Base-by-base conservation (phyloP, 2,329 filamentous ascomycete genomes). In the Huntiella savannae region DNA sequence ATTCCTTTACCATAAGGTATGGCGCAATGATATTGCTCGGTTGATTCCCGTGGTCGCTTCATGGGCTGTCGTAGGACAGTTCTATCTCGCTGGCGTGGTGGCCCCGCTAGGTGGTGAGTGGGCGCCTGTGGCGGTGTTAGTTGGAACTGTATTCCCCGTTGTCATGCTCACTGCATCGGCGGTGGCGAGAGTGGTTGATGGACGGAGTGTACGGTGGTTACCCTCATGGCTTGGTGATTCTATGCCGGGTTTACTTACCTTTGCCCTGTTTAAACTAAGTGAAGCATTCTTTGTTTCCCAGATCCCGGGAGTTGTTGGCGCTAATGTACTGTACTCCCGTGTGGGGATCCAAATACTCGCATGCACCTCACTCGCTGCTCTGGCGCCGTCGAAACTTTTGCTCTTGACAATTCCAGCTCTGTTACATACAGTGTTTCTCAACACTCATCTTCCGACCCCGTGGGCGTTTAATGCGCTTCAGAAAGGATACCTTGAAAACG, bases 41-140 rank as follows among this genome's bases (percentile, higher is more conserved):
- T 63, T 80, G 51, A 65, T 91, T 4, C 82, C 86, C 3, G 62
- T 92, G 6, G 62, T 91, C 37, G 82, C 85, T 4, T 71, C 81
- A 50, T 86, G 77, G 63, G 73, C 82, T 17, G 87, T 87, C 1
- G 65, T 73, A 6, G 60, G 80, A 12, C 85, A 95, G 58, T 80
- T 72, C 56, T 68, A 77, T 40, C 60, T 91, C n/a, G 80, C 79
- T 56, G 64, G 69, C 46, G 65, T 72, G 57, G 92, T 82, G 60
- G 68, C 65, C 4, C 13, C 41, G 4, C 62, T 94, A 15, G 82
- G 82, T 1, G 75, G 78, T 12, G 64, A 70, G 5, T 73, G 73
- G 56, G 91, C 88, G 0, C 87, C 91, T 1, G 56, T 86, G 5
- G 58, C 84, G 46, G 87, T 80, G 0, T 85, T 94, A 58, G 58